These are phyloP conservation scores for Mycena kentingensis DNA, from an alignment of 768 basidiomycete genomes.

Conservation along the genomic window DNA sequence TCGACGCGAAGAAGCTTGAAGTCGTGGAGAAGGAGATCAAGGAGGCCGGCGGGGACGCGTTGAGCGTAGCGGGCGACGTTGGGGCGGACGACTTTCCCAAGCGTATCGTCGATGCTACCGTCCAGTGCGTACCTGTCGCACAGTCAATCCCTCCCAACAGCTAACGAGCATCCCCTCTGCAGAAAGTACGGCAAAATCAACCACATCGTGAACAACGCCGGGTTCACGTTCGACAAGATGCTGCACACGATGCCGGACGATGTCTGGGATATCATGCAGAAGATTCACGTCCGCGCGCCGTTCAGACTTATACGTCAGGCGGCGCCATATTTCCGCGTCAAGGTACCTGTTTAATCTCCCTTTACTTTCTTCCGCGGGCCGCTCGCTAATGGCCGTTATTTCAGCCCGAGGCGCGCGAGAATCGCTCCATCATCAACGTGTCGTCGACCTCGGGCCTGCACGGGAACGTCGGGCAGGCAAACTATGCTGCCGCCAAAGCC, in stretches of 20 bases:
- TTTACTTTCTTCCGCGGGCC: background rate
- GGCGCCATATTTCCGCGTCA: constrained; percentile 82
- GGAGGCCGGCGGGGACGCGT: constrained; percentile 67
- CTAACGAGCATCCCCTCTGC: background rate
- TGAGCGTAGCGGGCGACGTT: constrained; percentile 79
- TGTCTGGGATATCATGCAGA: constrained; percentile 77
- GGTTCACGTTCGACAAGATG: constrained; percentile 87
- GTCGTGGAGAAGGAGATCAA: constrained; percentile 74
- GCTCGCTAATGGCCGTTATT: background rate
- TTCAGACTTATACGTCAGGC: constrained; percentile 84
- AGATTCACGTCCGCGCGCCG: constrained; percentile 83
- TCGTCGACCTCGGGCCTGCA: constrained; percentile 83
- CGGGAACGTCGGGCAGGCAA: constrained; percentile 84
- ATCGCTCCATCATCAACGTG: constrained; percentile 78
- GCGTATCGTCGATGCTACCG: constrained; percentile 72
- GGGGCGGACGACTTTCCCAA: constrained; percentile 83
- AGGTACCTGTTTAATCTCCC: constrained; percentile 37
- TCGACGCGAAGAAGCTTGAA: constrained; percentile 70
- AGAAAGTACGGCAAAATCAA: constrained; percentile 85
- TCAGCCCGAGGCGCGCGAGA: constrained; percentile 58
- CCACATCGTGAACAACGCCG: constrained; percentile 84
- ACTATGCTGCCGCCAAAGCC: constrained; percentile 80
- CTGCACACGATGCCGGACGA: constrained; percentile 85
- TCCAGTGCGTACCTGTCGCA: constrained; percentile 54
- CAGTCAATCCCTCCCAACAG: background rate